Percentiles rank a stretch among this genome's conserved stretches.
Conservation (phyloP, 106 monocot genomes). For the Dioscorea dumetorum region DNA sequence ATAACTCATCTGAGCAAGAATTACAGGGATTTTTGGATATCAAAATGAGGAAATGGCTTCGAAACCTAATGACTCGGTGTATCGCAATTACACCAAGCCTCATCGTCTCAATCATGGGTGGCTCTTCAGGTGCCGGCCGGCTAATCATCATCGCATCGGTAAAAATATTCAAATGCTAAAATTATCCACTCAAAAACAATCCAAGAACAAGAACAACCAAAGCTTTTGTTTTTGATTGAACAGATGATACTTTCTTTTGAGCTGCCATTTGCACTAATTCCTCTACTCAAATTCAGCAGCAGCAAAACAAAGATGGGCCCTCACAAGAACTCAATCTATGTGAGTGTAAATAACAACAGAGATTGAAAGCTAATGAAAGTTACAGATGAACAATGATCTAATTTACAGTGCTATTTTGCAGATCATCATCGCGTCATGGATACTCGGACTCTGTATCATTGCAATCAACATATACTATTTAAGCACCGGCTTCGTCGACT, state of each 20-base stretch:
- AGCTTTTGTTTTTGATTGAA: constrained; percentile 1
- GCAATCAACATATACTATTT: constrained; percentile 83
- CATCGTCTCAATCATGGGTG: constrained; percentile 66
- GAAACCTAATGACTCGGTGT: constrained; percentile 61
- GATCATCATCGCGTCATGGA: constrained; percentile 66
- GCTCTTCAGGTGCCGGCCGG: constrained; percentile 64
- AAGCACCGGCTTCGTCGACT: constrained; percentile 53
- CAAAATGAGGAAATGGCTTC: constrained; percentile 70
- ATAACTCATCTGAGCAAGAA: background rate
- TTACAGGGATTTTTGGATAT: constrained; percentile 73
- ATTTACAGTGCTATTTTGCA: constrained; percentile 7
- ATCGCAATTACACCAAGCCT: constrained; percentile 79
- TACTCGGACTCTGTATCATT: constrained; percentile 48
- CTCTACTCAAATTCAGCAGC: constrained; percentile 83
- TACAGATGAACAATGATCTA: background rate
- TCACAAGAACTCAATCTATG: constrained; percentile 76
- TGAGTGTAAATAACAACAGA: constrained; percentile 13
- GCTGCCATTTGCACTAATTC: constrained; percentile 81
- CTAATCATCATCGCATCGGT: constrained; percentile 90
- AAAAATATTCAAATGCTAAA: background rate
- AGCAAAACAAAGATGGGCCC: constrained; percentile 70
- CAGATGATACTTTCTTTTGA: constrained; percentile 94
- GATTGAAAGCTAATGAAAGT: background rate
- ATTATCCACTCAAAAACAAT: no score
- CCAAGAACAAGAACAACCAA: no score